Conservation (phyloP, 805 yeast genomes). For the Metschnikowia corniflorae region DNA sequence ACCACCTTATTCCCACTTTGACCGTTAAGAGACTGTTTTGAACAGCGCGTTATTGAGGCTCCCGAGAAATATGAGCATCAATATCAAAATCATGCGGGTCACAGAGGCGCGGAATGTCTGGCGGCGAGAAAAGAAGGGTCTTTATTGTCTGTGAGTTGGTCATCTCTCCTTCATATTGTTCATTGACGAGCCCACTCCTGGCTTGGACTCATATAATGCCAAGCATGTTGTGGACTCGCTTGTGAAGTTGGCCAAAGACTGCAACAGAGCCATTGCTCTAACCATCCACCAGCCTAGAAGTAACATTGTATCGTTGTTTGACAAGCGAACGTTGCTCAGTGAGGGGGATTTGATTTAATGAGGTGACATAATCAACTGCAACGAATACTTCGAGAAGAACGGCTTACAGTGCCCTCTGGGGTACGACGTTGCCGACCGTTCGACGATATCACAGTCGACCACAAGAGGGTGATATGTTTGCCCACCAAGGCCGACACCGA, state of each 20-base stretch:
- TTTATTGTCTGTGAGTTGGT: constrained; percentile 93
- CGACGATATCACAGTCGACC: constrained; percentile 83
- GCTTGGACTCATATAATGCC: constrained; percentile 92
- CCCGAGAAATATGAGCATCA: constrained; percentile 73
- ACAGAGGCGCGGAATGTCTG: constrained; percentile 90
- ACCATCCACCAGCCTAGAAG: constrained; percentile 98
- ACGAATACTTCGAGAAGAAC: constrained; percentile 66
- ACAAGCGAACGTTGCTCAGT: constrained; percentile 72
- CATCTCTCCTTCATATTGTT: constrained; percentile 82
- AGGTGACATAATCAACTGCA: constrained; percentile 74
- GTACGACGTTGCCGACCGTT: constrained; percentile 88
- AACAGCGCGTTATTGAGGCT: constrained; percentile 86
- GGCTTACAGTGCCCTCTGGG: constrained; percentile 87
- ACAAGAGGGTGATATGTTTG: constrained; percentile 30
- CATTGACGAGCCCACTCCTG: constrained; percentile 93
- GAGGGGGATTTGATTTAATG: constrained; percentile 85
- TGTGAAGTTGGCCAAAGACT: constrained; percentile 72
- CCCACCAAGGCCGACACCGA: constrained; percentile 14
- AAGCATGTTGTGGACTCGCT: constrained; percentile 84
- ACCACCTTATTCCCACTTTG: constrained; percentile 81
- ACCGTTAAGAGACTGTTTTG: constrained; percentile 95
- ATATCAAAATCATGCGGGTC: constrained; percentile 74
- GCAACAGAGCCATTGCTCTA: constrained; percentile 82
- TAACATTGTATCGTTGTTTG: constrained; percentile 89
- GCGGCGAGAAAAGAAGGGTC: constrained; percentile 89